These are phyloP conservation scores for Gilbertella persicaria DNA, from an alignment of 371 early-diverging fungal genomes.

Conservation along the genomic window DNA sequence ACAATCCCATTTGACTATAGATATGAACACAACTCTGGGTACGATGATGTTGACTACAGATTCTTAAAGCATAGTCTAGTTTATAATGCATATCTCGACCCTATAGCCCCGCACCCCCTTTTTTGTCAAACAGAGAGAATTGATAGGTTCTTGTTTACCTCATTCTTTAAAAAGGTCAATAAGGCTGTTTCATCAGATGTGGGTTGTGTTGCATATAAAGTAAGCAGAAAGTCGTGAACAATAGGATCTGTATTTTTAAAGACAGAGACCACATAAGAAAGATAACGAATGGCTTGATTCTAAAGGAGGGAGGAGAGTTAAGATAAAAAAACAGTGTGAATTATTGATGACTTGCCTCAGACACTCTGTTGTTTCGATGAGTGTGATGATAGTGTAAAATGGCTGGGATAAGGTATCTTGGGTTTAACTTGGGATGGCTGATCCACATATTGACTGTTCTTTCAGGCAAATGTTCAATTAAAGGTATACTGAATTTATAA, in stretches of 20 bases:
- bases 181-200: constrained; percentile 63
- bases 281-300: constrained; percentile 89
- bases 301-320: constrained; percentile 11
- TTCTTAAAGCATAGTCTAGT: constrained; percentile 83
- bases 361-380: constrained; percentile 18
- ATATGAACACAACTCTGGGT: constrained; percentile 81
- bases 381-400: constrained; percentile 77
- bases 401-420: constrained; percentile 86
- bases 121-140: background rate
- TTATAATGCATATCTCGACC: constrained; percentile 78
- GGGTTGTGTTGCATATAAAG: constrained; percentile 78
- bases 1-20: constrained; percentile 81
- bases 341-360: constrained; percentile 22
- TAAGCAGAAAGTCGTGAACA: constrained; percentile 90
- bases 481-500: constrained; percentile 81
- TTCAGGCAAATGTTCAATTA: constrained; percentile 82
- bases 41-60: constrained; percentile 74
- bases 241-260: constrained; percentile 80
- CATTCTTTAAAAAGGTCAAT: constrained; percentile 70
- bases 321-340: background rate
- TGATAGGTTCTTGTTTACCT: constrained; percentile 41
- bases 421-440: constrained; percentile 77
- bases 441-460: constrained; percentile 86
- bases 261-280: constrained; percentile 78
- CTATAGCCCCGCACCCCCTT: constrained; percentile 23